These are phyloP conservation scores for Cryptococcus deneoformans DNA, from an alignment of 1,284 basidiomycete species.

Conservation along the genomic window DNA sequence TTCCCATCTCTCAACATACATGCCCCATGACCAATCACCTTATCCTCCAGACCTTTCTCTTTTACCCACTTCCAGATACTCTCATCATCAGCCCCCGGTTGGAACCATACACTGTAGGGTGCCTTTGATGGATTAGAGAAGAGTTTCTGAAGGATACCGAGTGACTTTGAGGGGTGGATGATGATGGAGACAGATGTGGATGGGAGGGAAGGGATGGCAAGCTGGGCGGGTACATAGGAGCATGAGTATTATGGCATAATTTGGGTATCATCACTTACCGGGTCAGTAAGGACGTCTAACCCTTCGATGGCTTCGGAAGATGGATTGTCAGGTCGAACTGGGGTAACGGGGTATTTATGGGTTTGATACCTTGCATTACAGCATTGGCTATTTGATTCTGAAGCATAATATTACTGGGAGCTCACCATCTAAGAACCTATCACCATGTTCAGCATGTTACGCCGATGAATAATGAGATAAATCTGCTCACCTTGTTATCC, in stretches of 20 bases:
- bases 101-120: slow-evolving; percentile 73
- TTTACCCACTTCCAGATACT: slow-evolving; percentile 56
- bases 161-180: slow-evolving; percentile 63
- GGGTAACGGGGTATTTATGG: slow-evolving; percentile 53
- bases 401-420: not conserved
- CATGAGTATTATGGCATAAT: too few species aligned
- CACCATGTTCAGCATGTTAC: not conserved
- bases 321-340: slow-evolving; percentile 56
- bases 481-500: slow-evolving; percentile 41
- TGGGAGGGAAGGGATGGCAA: slow-evolving; percentile 60
- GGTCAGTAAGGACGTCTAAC: slow-evolving; percentile 24
- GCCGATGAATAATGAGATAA: not conserved
- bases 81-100: slow-evolving; percentile 74
- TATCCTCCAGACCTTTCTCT: slow-evolving; percentile 58
- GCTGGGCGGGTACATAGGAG: slow-evolving; percentile 46
- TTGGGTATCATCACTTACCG: slow-evolving; percentile 45
- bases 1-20: slow-evolving; percentile 73
- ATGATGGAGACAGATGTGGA: slow-evolving; percentile 76
- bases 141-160: slow-evolving; percentile 33
- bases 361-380: slow-evolving; percentile 59
- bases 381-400: not conserved
- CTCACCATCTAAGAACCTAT: slow-evolving; percentile 52
- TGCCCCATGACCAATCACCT: slow-evolving; percentile 68
- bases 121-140: slow-evolving; percentile 52
- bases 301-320: slow-evolving; percentile 33